These are phyloP conservation scores for Sisymbrium altissimum DNA, from an alignment of 345 rosid genomes.

Conservation along the genomic window DNA sequence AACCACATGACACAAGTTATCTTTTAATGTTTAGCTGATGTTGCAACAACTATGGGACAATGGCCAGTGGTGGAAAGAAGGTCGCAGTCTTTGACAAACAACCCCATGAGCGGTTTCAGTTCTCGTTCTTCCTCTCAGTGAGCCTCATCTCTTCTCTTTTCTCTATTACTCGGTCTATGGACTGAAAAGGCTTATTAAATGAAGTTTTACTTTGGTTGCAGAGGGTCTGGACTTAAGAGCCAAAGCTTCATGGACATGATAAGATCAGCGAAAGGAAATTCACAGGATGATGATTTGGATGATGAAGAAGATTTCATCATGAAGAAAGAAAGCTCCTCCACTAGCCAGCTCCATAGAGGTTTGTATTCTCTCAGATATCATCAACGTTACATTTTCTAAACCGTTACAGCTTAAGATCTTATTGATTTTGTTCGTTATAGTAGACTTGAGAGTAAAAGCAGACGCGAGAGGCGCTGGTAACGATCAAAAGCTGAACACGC, in stretches of 20 bases:
- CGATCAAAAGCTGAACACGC: constrained; percentile 83
- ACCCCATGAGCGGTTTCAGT: constrained; percentile 56
- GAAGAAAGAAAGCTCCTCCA: constrained; percentile 66
- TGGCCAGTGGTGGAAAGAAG: constrained; percentile 57
- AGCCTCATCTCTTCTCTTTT: constrained; percentile 28
- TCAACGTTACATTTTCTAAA: background rate
- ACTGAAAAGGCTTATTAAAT: background rate
- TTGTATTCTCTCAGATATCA: background rate
- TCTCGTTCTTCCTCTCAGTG: constrained; percentile 71
- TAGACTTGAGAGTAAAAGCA: constrained; percentile 60
- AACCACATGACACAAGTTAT: background rate
- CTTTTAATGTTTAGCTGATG: constrained; percentile 18
- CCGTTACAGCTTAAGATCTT: constrained; percentile 5
- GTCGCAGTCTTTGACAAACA: constrained; percentile 57
- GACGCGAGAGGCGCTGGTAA: constrained; percentile 51
- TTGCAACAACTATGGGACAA: constrained; percentile 48
- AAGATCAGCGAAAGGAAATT: constrained; percentile 62
- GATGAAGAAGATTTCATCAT: constrained; percentile 71
- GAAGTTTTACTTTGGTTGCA: constrained; percentile 28
- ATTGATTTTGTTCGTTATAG: constrained; percentile 29
- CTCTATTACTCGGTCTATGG: background rate
- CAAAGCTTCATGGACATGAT: constrained; percentile 94
- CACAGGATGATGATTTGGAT: constrained; percentile 61
- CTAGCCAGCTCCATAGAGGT: constrained; percentile 53
- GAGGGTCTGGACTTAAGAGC: constrained; percentile 57